These are phyloP conservation scores for Cercospora sp. DNA, from an alignment of 2,329 filamentous ascomycete genomes.

Conservation along the genomic window DNA sequence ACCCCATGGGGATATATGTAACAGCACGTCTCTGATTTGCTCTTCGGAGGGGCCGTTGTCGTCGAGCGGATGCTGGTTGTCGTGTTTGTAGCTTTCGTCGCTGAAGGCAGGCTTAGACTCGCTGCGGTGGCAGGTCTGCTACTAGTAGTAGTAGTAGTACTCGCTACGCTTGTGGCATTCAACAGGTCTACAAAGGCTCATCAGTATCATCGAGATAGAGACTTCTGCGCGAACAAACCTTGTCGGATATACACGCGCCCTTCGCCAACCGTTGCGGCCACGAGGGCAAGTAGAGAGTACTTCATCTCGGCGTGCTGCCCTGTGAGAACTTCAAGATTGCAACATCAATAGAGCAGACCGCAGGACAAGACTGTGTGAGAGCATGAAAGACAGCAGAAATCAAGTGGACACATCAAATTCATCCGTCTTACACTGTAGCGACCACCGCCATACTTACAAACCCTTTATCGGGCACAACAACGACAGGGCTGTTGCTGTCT, in stretches of 20 bases:
- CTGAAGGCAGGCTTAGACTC: neutral
- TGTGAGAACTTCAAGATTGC: neutral
- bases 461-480: neutral
- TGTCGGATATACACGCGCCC: conserved; percentile 7
- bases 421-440: conserved; percentile 3
- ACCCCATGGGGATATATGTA: conserved; percentile 16
- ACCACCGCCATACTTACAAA: neutral
- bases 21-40: conserved; percentile 11
- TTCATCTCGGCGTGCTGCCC: neutral
- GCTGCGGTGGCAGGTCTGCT: conserved; percentile 2
- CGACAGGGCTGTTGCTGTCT: neutral
- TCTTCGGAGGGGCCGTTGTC: neutral
- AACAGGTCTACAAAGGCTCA: neutral
- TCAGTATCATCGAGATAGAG: neutral
- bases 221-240: neutral
- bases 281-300: conserved; percentile 9
- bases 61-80: neutral
- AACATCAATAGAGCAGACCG: neutral
- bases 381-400: neutral
- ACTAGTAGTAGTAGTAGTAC: neutral
- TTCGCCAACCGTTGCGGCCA: neutral
- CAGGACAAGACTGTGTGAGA: neutral
- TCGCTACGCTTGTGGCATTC: neutral
- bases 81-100: neutral
- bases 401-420: neutral